Conservation (phyloP, 805 yeast genomes). For the Brettanomyces sp. region DNA sequence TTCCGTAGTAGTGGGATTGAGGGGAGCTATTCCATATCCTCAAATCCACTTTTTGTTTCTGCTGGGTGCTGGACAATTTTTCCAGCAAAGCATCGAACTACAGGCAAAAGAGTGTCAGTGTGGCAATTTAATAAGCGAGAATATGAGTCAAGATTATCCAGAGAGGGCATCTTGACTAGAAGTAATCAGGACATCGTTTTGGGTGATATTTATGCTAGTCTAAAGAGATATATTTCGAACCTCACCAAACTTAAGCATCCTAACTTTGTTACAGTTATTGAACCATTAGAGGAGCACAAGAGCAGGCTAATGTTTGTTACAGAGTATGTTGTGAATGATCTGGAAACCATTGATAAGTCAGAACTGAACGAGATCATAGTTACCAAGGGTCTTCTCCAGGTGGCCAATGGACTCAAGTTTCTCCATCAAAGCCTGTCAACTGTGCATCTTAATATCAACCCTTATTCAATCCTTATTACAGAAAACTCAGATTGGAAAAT, state of each 20-base stretch:
- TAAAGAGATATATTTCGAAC: constrained; percentile 60
- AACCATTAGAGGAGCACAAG: constrained; percentile 83
- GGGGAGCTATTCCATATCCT: constrained; percentile 57
- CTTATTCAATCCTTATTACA: constrained; percentile 66
- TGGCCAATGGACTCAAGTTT: constrained; percentile 71
- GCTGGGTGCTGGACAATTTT: constrained; percentile 79
- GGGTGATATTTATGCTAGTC: constrained; percentile 55
- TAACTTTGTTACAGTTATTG: constrained; percentile 69
- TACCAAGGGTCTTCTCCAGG: constrained; percentile 70
- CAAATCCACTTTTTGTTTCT: constrained; percentile 54
- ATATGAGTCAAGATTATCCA: constrained; percentile 46
- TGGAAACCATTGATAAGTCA: constrained; percentile 24
- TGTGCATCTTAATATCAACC: constrained; percentile 72
- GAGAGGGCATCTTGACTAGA: constrained; percentile 40
- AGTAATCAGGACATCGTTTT: constrained; percentile 40
- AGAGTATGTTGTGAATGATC: constrained; percentile 50
- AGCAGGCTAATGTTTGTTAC: constrained; percentile 73
- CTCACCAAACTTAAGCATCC: constrained; percentile 86
- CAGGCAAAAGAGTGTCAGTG: constrained; percentile 63
- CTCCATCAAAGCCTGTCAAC: constrained; percentile 68
- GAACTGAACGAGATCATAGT: constrained; percentile 64
- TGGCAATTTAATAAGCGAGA: constrained; percentile 79
- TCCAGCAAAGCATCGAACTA: constrained; percentile 67
- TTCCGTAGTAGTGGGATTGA: constrained; percentile 53
- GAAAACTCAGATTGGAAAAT: constrained; percentile 92